A percentile compares a stretch with the other conserved stretches of the same genome.
Conservation (phyloP, 352 stramenopile species). For the Globisporangium ultimum region DNA sequence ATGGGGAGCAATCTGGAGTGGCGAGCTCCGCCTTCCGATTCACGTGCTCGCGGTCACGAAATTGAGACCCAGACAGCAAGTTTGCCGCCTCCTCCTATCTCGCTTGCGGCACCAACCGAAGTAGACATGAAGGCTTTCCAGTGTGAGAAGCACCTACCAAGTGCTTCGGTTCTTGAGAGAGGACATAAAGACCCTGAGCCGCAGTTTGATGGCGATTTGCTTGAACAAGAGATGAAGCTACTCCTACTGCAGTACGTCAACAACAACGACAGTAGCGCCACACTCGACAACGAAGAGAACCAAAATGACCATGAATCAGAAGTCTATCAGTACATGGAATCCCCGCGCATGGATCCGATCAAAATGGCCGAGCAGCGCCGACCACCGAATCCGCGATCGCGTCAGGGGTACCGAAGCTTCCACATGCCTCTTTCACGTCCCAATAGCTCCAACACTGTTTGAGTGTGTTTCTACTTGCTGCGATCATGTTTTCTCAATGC, state of each 20-base stretch:
- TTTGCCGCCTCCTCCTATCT: slow-evolving; percentile 31
- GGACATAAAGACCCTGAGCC: slow-evolving; percentile 12
- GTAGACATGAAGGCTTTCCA: background rate
- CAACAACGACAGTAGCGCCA: background rate
- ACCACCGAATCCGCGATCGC: slow-evolving; percentile 40
- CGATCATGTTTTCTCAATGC: too few relatives aligned
- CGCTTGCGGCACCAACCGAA: slow-evolving; percentile 10
- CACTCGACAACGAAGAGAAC: slow-evolving; percentile 15
- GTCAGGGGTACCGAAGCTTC: slow-evolving; percentile 49
- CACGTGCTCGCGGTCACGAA: slow-evolving; percentile 17
- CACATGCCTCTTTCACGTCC: slow-evolving; percentile 30
- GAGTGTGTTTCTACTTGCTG: background rate
- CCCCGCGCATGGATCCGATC: slow-evolving; percentile 34
- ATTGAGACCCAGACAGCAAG: slow-evolving; percentile 47
- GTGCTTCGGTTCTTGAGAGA: background rate
- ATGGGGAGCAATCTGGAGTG: slow-evolving; percentile 17
- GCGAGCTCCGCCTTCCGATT: background rate
- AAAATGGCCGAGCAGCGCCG: slow-evolving; percentile 51
- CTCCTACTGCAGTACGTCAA: slow-evolving; percentile 35
- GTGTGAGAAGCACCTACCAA: background rate
- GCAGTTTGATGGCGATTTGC: slow-evolving; percentile 25
- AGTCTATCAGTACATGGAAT: slow-evolving; percentile 25
- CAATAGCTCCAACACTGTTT: slow-evolving; percentile 10
- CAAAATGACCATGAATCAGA: slow-evolving; percentile 6
- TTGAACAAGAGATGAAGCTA: slow-evolving; percentile 60